A percentile compares a stretch with the other conserved stretches of the same genome.
phyloP scores from a whole-genome alignment of 306 rosid genomes.

The Adenanthera pavonina region DNA sequence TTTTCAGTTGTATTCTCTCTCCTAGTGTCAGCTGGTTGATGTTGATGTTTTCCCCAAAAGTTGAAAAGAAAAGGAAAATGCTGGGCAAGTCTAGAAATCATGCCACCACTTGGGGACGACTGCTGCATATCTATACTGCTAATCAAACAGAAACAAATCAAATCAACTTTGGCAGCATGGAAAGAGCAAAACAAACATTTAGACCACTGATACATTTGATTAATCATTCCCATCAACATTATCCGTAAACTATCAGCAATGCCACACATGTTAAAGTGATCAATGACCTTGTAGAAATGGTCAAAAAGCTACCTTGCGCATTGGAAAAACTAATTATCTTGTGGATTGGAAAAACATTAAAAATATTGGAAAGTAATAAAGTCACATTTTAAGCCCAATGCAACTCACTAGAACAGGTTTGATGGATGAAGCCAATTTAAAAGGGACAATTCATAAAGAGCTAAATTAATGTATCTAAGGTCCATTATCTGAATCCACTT shows the following conservation, averaged over 20 bases:
- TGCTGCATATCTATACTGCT: constrained; percentile 52
- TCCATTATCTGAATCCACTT: not conserved
- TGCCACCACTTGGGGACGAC: constrained; percentile 59
- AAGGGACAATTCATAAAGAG: not conserved
- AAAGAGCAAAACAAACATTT: constrained; percentile 13
- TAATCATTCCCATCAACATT: constrained; percentile 29
- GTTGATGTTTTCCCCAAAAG: constrained; percentile 58
- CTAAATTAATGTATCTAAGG: not conserved
- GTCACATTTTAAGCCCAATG: not conserved
- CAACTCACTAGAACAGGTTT: not conserved
- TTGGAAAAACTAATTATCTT: not conserved
- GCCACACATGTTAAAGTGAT: not conserved
- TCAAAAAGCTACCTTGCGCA: not conserved
- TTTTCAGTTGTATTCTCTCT: constrained; percentile 43
- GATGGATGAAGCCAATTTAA: not conserved
- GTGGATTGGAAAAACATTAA: constrained; percentile 20
- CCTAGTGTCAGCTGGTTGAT: constrained; percentile 41
- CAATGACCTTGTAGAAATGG: constrained; percentile 16
- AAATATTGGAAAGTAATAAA: not conserved
- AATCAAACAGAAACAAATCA: constrained; percentile 38
- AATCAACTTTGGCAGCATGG: constrained; percentile 15
- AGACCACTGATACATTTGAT: not conserved
- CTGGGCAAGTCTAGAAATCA: constrained; percentile 73
- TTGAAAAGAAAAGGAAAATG: constrained; percentile 73
- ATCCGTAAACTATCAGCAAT: constrained; percentile 13